These are phyloP conservation scores for Arthrobotrys sinensis DNA, from an alignment of 2,329 filamentous ascomycete species.

Conservation along the genomic window DNA sequence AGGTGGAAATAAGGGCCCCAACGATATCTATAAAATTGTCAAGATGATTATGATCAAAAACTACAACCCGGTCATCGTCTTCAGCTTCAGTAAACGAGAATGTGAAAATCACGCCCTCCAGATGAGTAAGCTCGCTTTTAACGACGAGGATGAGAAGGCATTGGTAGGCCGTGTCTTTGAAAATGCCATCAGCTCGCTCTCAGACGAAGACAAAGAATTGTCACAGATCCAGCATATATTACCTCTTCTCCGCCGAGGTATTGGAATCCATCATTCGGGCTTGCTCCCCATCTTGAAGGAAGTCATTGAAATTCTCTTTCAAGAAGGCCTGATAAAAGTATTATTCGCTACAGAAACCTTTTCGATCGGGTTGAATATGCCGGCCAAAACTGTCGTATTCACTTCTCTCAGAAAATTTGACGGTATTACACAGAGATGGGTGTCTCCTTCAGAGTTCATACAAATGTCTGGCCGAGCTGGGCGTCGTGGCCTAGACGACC, in stretches of 20 bases:
- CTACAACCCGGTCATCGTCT: conserved; percentile 98
- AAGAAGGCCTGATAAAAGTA: conserved; percentile 97
- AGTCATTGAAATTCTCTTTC: conserved; percentile 98
- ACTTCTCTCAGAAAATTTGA: conserved; percentile 97
- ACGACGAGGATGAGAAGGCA: conserved; percentile 93
- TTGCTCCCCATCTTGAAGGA: conserved; percentile 96
- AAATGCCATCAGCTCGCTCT: conserved; percentile 91
- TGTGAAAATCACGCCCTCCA: conserved; percentile 91
- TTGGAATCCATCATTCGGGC: conserved; percentile 97
- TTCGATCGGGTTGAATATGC: conserved; percentile 99
- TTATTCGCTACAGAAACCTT: conserved; percentile 98
- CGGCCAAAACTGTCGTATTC: conserved; percentile 99
- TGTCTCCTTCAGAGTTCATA: conserved; percentile 96
- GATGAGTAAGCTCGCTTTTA: conserved; percentile 90
- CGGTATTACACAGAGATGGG: conserved; percentile 82
- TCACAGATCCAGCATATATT: conserved; percentile 93
- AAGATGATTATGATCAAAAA: conserved; percentile 99
- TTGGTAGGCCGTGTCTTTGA: conserved; percentile 96
- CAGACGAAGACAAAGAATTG: conserved; percentile 88
- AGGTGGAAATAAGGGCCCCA: conserved; percentile 77
- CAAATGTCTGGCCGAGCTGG: conserved; percentile 99
- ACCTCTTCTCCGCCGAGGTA: conserved; percentile 88
- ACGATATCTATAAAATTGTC: conserved; percentile 97
- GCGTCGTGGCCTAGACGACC: conserved; percentile 95
- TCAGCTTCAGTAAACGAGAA: conserved; percentile 98